These are phyloP conservation scores for Pichia paraexigua DNA, from an alignment of 805 yeast species.

Conservation along the genomic window DNA sequence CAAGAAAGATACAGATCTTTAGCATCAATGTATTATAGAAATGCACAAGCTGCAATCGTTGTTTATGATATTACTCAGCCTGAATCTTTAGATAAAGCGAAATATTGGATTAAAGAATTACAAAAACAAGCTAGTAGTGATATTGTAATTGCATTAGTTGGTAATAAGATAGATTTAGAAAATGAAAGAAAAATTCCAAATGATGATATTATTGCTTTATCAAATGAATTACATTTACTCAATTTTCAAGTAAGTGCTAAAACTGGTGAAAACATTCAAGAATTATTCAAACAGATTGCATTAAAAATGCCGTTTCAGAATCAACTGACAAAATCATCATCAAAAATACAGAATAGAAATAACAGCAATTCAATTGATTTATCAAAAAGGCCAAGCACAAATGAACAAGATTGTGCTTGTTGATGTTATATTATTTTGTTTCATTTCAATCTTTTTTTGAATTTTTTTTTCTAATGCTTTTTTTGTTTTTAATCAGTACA, in stretches of 20 bases:
- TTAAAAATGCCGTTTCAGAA: constrained; percentile 33
- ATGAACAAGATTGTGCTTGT: constrained; percentile 28
- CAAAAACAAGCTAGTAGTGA: constrained; percentile 72
- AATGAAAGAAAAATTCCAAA: constrained; percentile 38
- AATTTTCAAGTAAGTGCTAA: constrained; percentile 55
- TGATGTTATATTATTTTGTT: constrained; percentile 1
- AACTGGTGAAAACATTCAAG: constrained; percentile 42
- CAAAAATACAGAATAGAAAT: constrained; percentile 12
- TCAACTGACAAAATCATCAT: constrained; percentile 6
- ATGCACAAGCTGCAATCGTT: constrained; percentile 72
- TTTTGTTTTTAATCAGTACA: not conserved
- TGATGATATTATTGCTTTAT: constrained; percentile 40
- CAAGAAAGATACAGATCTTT: constrained; percentile 72
- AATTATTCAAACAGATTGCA: constrained; percentile 44
- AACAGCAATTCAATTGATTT: constrained; percentile 24
- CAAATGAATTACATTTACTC: constrained; percentile 41
- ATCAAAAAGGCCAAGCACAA: constrained; percentile 24
- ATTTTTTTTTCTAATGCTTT: not conserved
- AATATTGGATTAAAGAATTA: constrained; percentile 70
- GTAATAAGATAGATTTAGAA: constrained; percentile 63
- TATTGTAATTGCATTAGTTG: constrained; percentile 69
- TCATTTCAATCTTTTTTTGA: not conserved
- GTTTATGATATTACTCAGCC: constrained; percentile 69
- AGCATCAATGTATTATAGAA: constrained; percentile 79
- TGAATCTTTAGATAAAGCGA: constrained; percentile 62